These are phyloP conservation scores for Globisporangium recalcitrans DNA, from an alignment of 352 stramenopile genomes.

Conservation along the genomic window DNA sequence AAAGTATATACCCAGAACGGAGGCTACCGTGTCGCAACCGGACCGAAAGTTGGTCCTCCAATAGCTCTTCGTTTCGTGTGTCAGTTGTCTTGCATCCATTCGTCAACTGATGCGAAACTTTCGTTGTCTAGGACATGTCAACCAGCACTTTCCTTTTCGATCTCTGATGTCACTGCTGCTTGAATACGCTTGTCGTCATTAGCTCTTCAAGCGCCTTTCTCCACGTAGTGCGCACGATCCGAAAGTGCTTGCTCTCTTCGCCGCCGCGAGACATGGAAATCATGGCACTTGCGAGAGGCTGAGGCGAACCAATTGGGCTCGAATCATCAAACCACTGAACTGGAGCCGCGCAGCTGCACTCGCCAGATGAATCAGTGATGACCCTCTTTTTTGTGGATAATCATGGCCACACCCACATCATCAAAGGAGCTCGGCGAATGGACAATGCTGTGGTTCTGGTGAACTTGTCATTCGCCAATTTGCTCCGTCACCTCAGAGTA, in stretches of 20 bases:
- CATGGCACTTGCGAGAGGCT: neutral
- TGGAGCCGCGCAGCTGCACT: neutral
- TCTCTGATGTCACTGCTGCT: neutral
- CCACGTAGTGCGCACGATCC: neutral
- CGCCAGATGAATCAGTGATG: neutral
- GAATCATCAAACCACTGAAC: neutral
- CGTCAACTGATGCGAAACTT: neutral
- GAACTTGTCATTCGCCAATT: neutral
- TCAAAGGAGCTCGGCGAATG: neutral
- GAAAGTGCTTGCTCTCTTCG: neutral
- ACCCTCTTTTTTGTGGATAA: neutral
- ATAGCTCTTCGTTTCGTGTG: neutral
- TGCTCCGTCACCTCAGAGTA: neutral
- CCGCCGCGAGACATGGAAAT: neutral
- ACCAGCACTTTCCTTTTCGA: neutral
- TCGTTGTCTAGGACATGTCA: neutral
- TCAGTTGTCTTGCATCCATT: neutral
- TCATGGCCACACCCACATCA: neutral
- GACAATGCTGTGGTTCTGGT: no score
- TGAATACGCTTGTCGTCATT: neutral
- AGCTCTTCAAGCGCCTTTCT: neutral
- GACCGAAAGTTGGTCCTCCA: no score
- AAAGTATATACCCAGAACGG: neutral
- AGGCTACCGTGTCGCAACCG: neutral
- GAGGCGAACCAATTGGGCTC: no score